phyloP scores from a whole-genome alignment of 495 filamentous ascomycete genomes.

The Collariella sp. region DNA sequence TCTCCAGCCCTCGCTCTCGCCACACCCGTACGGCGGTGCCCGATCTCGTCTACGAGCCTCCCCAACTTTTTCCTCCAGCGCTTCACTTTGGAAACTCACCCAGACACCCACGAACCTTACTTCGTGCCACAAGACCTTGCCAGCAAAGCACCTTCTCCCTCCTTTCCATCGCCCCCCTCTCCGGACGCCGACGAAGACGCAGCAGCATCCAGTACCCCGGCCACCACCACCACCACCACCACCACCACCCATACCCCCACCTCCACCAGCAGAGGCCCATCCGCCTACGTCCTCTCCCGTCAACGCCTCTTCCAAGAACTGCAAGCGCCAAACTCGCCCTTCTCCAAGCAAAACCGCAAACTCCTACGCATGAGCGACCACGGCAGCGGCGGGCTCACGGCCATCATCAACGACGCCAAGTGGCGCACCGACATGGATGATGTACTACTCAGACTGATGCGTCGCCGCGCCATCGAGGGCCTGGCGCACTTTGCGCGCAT shows the following conservation, averaged over 20 bases:
- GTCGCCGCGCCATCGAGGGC: slow-evolving; percentile 37
- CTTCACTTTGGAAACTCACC: slow-evolving; percentile 50
- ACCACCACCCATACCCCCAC: background rate
- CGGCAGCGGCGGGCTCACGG: background rate
- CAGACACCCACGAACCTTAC: slow-evolving; percentile 48
- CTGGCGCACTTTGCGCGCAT: slow-evolving; percentile 25
- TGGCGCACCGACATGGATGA: slow-evolving; percentile 66
- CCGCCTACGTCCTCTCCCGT: slow-evolving; percentile 3
- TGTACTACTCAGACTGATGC: slow-evolving; percentile 48
- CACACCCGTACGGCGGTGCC: slow-evolving; percentile 54
- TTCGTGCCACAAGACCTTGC: slow-evolving; percentile 48
- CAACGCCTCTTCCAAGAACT: slow-evolving; percentile 13
- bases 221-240: background rate
- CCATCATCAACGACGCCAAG: slow-evolving; percentile 18
- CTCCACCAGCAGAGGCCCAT: background rate
- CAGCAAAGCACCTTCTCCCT: no score
- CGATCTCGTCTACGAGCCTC: slow-evolving; percentile 44
- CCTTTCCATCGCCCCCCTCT: no score
- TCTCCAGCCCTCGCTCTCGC: slow-evolving; percentile 52
- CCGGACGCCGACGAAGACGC: slow-evolving; percentile 21
- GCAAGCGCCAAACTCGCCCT: background rate
- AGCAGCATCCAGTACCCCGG: no score
- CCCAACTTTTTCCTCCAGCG: slow-evolving; percentile 57
- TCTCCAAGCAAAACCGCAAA: background rate
- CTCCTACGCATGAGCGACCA: slow-evolving; percentile 13